A percentile compares a stretch with the other conserved stretches of the same genome.
Evolutionary conservation across 2,329 filamentous ascomycete species (phyloP).

Genomic region (Aspergillus udagawae): DNA sequence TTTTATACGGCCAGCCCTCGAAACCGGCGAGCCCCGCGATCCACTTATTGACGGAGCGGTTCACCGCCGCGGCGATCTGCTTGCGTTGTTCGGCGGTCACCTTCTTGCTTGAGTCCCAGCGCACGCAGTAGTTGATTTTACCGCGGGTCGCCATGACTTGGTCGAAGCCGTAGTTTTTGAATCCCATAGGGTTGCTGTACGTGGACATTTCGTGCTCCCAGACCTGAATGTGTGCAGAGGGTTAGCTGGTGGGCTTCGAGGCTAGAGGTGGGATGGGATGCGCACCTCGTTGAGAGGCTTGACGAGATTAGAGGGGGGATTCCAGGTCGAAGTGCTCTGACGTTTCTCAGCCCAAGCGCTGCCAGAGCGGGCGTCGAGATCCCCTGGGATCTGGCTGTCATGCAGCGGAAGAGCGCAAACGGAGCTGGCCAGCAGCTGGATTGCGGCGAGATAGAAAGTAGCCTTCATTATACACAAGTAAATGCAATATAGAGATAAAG

Average conservation of each 20-base stretch:
- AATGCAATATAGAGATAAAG: not conserved
- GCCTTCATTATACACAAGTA: slow-evolving; percentile 7
- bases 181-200: slow-evolving; percentile 11
- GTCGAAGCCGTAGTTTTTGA: slow-evolving; percentile 15
- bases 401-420: slow-evolving; percentile 6
- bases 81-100: slow-evolving; percentile 6
- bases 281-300: slow-evolving; percentile 11
- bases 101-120: slow-evolving; percentile 11
- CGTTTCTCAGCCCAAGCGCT: slow-evolving; percentile 1
- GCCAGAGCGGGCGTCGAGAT: not conserved
- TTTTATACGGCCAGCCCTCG: slow-evolving; percentile 12
- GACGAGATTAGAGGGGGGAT: slow-evolving; percentile 11
- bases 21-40: slow-evolving; percentile 10
- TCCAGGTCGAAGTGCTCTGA: slow-evolving; percentile 4
- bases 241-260: not conserved
- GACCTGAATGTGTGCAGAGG: slow-evolving; percentile 2
- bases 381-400: slow-evolving; percentile 2
- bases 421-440: slow-evolving; percentile 17
- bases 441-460: slow-evolving; percentile 8
- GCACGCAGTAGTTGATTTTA: slow-evolving; percentile 17
- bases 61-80: slow-evolving; percentile 8
- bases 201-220: slow-evolving; percentile 13
- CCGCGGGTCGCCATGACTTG: slow-evolving; percentile 10
- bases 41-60: slow-evolving; percentile 13
- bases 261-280: not conserved